These are phyloP conservation scores for Podaxis mareebaensis DNA, from an alignment of 768 basidiomycete species.

Conservation along the genomic window DNA sequence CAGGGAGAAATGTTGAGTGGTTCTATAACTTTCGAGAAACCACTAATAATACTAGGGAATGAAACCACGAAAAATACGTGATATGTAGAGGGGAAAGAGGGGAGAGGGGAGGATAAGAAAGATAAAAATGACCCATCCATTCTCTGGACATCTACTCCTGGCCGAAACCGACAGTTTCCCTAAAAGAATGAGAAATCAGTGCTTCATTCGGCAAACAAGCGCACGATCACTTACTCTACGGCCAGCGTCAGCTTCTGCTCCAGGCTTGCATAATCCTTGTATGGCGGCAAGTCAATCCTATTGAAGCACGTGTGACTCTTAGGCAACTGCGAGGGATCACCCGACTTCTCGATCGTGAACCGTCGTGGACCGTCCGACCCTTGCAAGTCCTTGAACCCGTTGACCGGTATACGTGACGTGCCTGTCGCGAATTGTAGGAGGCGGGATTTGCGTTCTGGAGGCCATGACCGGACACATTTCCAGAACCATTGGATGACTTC, in stretches of 20 bases:
- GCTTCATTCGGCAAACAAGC: constrained; percentile 14
- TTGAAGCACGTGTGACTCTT: constrained; percentile 99
- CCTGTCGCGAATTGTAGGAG: constrained; percentile 96
- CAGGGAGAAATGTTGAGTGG: neutral
- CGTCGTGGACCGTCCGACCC: constrained; percentile 96
- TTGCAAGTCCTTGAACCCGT: constrained; percentile 98
- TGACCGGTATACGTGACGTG: constrained; percentile 95
- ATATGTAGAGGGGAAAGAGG: neutral
- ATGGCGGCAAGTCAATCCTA: constrained; percentile 95
- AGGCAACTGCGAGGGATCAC: constrained; percentile 93
- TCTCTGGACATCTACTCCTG: constrained; percentile 62
- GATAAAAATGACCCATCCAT: neutral
- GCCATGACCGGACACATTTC: constrained; percentile 98
- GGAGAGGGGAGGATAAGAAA: constrained; percentile 13
- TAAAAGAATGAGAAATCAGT: constrained; percentile 29
- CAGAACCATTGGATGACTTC: constrained; percentile 99
- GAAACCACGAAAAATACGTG: neutral
- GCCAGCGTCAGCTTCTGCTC: constrained; percentile 95
- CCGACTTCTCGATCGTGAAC: constrained; percentile 99
- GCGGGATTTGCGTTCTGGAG: constrained; percentile 96
- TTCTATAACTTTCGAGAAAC: neutral
- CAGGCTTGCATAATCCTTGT: constrained; percentile 91
- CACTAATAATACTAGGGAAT: neutral
- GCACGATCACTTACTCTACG: constrained; percentile 70
- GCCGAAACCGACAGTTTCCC: constrained; percentile 93